A percentile compares a stretch with the other conserved stretches of the same genome.
These are phyloP conservation scores for Anthoceros angustus DNA, from an alignment of 225 moss, liverwort and hornwort genomes.

Conservation along the genomic window DNA sequence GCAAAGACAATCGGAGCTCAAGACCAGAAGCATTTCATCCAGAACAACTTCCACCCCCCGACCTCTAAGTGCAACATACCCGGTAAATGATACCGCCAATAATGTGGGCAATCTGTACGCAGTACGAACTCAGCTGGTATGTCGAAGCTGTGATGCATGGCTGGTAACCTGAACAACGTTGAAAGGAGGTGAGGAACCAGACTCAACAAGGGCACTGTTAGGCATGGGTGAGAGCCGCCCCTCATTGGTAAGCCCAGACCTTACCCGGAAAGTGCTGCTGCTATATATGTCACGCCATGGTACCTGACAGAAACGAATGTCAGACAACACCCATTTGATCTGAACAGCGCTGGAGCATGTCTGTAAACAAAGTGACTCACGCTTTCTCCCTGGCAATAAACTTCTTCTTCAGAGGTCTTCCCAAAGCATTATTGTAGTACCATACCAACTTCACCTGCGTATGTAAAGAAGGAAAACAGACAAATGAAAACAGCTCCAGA, in stretches of 20 bases:
- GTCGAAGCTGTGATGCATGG: slow-evolving; percentile 71
- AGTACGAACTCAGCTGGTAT: slow-evolving; percentile 62
- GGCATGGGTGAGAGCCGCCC: not conserved
- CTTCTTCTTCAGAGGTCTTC: slow-evolving; percentile 80
- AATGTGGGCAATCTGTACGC: slow-evolving; percentile 93
- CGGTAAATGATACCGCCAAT: slow-evolving; percentile 81
- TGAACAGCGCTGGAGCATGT: not conserved
- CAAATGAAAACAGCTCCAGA: not conserved
- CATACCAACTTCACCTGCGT: slow-evolving; percentile 84
- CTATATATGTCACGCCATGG: slow-evolving; percentile 70
- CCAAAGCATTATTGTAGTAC: slow-evolving; percentile 93
- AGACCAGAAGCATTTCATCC: not conserved
- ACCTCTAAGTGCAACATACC: slow-evolving; percentile 21
- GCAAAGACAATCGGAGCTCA: not conserved
- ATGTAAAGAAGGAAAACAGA: not conserved
- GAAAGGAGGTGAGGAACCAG: not conserved
- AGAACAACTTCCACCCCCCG: not conserved
- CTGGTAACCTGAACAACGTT: slow-evolving; percentile 28
- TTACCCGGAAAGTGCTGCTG: slow-evolving; percentile 82
- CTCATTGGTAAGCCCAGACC: not conserved
- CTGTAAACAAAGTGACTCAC: slow-evolving; percentile 20
- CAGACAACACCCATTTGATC: not conserved
- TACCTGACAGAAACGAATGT: slow-evolving; percentile 36
- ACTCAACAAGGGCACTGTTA: not conserved
- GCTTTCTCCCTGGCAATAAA: slow-evolving; percentile 71